phyloP scores from a whole-genome alignment of 257 asterid species.

The Scutellaria minor region DNA sequence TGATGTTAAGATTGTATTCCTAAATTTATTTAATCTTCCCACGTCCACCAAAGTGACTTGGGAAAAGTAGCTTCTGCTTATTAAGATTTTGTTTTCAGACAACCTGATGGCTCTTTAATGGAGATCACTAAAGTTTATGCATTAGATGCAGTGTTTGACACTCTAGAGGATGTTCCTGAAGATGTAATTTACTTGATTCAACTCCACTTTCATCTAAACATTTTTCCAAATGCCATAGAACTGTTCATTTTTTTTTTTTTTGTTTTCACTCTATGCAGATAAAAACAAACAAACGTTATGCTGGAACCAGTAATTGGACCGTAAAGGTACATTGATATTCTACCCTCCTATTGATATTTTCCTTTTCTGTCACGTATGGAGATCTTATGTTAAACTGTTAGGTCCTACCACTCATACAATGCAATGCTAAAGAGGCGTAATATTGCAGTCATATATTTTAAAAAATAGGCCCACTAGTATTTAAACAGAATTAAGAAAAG shows the following conservation, averaged over 20 bases:
- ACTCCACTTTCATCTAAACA: not conserved
- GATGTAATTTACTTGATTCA: constrained; percentile 53
- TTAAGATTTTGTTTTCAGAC: constrained; percentile 48
- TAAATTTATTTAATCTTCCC: constrained; percentile 1
- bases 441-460: not conserved
- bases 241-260: constrained; percentile 5
- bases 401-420: constrained; percentile 3
- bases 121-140: constrained; percentile 86
- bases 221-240: constrained; percentile 7
- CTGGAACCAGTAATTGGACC: constrained; percentile 88
- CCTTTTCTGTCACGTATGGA: not conserved
- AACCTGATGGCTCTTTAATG: constrained; percentile 92
- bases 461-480: not conserved
- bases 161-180: constrained; percentile 81
- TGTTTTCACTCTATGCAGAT: constrained; percentile 53
- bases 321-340: constrained; percentile 55
- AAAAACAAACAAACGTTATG: constrained; percentile 80
- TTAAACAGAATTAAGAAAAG: not conserved
- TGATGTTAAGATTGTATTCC: constrained; percentile 36
- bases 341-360: constrained; percentile 17
- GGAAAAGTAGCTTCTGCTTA: constrained; percentile 25
- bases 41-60: constrained; percentile 14
- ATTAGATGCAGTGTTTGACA: constrained; percentile 82
- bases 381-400: constrained; percentile 1
- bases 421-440: not conserved